Conservation (phyloP, 2,329 filamentous ascomycete genomes). For the Nigrospora sphaerica region DNA sequence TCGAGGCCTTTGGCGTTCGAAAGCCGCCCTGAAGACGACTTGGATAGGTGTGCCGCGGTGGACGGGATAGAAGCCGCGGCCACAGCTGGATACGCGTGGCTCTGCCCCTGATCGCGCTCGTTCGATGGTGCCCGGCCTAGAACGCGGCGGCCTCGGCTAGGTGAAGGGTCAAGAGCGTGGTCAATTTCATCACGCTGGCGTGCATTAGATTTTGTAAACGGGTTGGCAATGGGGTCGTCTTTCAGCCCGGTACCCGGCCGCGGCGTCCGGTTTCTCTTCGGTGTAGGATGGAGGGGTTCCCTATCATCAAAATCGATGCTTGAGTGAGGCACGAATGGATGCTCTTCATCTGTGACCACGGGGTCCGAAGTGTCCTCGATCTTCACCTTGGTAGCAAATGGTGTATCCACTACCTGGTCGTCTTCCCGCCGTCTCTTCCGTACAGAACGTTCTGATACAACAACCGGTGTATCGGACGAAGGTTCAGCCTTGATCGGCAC, state of each 20-base stretch:
- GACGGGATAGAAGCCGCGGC: too few relatives aligned
- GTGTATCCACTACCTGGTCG: slow-evolving; percentile 12
- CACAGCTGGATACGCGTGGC: too few relatives aligned
- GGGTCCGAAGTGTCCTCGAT: slow-evolving; percentile 29
- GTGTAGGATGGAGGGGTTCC: slow-evolving; percentile 34
- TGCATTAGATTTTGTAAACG: too few relatives aligned
- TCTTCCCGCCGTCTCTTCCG: slow-evolving; percentile 37
- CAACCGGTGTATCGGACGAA: slow-evolving; percentile 43
- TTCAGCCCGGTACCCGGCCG: neutral
- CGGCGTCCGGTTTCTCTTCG: slow-evolving; percentile 25
- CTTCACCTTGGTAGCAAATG: slow-evolving; percentile 30
- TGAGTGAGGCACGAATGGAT: slow-evolving; percentile 35
- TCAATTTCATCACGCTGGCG: too few relatives aligned
- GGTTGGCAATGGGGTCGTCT: too few relatives aligned
- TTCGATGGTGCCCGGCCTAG: too few relatives aligned
- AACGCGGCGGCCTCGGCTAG: too few relatives aligned
- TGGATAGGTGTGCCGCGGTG: too few relatives aligned
- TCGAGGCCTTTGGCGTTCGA: too few relatives aligned
- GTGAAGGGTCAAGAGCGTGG: too few relatives aligned
- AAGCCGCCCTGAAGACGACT: too few relatives aligned
- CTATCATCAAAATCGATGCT: slow-evolving; percentile 55
- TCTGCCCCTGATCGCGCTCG: too few relatives aligned
- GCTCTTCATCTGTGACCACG: slow-evolving; percentile 15
- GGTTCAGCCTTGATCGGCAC: slow-evolving; percentile 40
- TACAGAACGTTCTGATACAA: slow-evolving; percentile 42